Conservation (phyloP, 345 rosid genomes). For the Streptanthus diversifolius region DNA sequence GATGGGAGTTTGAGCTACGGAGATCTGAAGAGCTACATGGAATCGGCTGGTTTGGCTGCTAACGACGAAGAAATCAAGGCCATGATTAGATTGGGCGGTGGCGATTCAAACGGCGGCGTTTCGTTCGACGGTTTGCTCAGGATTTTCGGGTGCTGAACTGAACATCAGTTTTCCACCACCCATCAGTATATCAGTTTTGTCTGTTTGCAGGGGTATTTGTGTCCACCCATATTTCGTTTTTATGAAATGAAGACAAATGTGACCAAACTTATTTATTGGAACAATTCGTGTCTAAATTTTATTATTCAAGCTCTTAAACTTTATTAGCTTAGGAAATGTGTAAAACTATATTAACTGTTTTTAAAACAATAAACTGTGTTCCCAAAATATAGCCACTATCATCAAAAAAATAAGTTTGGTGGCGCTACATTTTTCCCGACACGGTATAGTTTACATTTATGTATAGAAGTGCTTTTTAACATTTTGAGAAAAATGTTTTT, state of each 20-base stretch:
- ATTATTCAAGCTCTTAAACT: too few species aligned
- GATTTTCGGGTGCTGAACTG: constrained; percentile 43
- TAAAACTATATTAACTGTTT: too few species aligned
- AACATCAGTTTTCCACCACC: not conserved
- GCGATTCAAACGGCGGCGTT: constrained; percentile 47
- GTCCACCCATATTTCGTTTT: not conserved
- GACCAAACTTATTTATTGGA: not conserved
- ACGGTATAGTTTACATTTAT: too few species aligned
- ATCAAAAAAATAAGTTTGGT: too few species aligned
- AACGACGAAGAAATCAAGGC: constrained; percentile 56
- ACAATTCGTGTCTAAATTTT: too few species aligned
- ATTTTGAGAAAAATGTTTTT: too few species aligned
- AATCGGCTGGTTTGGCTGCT: constrained; percentile 54
- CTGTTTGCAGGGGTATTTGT: not conserved
- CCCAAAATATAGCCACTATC: too few species aligned
- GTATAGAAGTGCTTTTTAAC: too few species aligned
- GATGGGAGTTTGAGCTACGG: constrained; percentile 65
- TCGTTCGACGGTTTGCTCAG: constrained; percentile 53
- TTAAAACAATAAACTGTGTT: too few species aligned
- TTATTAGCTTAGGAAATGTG: too few species aligned
- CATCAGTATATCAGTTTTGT: not conserved
- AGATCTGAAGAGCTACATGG: constrained; percentile 70
- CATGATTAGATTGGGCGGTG: constrained; percentile 65
- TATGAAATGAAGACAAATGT: not conserved
- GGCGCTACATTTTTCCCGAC: too few species aligned